Evolutionary conservation across 2,329 filamentous ascomycete genomes (phyloP).

Genomic region (Macrophomina pseudophaseolina): DNA sequence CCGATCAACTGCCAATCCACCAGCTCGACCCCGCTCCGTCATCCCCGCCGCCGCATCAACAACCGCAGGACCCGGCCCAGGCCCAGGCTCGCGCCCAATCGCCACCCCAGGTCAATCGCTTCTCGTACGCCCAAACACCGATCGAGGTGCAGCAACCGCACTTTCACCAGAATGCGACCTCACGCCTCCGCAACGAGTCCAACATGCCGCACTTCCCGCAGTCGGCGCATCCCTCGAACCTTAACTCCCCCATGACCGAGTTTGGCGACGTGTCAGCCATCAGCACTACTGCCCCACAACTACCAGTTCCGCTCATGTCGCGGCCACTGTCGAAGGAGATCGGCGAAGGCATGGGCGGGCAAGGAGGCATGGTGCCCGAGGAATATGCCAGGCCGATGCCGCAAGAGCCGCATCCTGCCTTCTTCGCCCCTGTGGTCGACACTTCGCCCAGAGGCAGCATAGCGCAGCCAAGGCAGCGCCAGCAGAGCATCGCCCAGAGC

Average conservation of each 20-base stretch:
- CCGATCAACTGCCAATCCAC: conserved; percentile 29
- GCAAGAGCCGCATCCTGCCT: conserved; percentile 29
- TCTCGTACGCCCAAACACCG: conserved; percentile 45
- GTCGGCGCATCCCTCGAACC: conserved; percentile 29
- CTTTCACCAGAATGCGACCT: conserved; percentile 33
- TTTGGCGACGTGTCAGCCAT: conserved; percentile 25
- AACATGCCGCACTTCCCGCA: conserved; percentile 34
- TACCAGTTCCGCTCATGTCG: conserved; percentile 13
- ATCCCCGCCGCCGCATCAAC: conserved; percentile 18
- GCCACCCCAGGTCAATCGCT: conserved; percentile 32
- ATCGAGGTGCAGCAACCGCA: conserved; percentile 38
- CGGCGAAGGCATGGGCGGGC: conserved; percentile 9
- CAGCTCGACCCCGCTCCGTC: conserved; percentile 25
- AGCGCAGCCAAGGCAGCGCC: conserved; percentile 28
- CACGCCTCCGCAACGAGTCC: conserved; percentile 30
- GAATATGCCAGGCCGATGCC: conserved; percentile 36
- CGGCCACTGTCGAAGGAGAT: conserved; percentile 31
- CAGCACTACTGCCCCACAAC: conserved; percentile 30
- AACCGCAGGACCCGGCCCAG: conserved; percentile 31
- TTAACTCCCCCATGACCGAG: conserved; percentile 33
- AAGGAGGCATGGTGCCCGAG: conserved; percentile 12
- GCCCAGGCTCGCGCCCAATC: conserved; percentile 26
- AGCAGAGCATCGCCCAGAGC: conserved; percentile 16
- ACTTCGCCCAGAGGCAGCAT: conserved; percentile 17
- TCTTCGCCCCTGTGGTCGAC: conserved; percentile 28